phyloP scores from a whole-genome alignment of 768 basidiomycete genomes.

The Phaeotremella skinneri region DNA sequence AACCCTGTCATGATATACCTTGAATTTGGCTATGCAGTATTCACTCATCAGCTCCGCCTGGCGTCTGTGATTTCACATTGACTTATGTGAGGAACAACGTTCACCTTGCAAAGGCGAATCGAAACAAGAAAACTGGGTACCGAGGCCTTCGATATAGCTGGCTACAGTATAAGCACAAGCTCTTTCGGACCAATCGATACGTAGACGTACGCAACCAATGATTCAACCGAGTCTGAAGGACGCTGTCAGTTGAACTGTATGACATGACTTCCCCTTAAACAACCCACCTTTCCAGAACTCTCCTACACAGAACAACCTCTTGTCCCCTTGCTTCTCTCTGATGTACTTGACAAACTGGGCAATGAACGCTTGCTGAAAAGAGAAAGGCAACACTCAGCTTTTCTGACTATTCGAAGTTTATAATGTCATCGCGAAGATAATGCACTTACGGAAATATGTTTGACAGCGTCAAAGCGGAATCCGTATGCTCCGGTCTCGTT shows the following conservation, averaged over 20 bases:
- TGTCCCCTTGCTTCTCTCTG: conserved; percentile 51
- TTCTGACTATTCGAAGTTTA: conserved; percentile 54
- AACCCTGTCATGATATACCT: conserved; percentile 11
- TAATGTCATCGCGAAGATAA: no score
- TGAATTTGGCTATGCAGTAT: conserved; percentile 34
- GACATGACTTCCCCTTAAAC: background rate
- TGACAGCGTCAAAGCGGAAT: conserved; percentile 86
- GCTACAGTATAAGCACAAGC: background rate
- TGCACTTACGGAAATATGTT: conserved; percentile 58
- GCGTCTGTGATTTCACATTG: background rate
- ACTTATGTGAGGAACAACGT: background rate
- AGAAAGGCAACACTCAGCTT: no score
- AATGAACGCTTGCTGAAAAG: conserved; percentile 56
- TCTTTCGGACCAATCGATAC: background rate
- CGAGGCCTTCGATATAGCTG: conserved; percentile 46
- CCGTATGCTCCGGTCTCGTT: conserved; percentile 59
- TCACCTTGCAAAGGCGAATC: conserved; percentile 76
- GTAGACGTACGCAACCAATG: conserved; percentile 32
- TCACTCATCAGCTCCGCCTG: background rate
- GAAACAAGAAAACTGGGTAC: conserved; percentile 73
- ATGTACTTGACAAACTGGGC: conserved; percentile 54
- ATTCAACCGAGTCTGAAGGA: conserved; percentile 40
- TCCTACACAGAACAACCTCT: conserved; percentile 64
- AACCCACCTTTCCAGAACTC: conserved; percentile 81
- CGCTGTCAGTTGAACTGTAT: conserved; percentile 3